Conservation (phyloP, 116 monocot species). For the Iris pallida region DNA sequence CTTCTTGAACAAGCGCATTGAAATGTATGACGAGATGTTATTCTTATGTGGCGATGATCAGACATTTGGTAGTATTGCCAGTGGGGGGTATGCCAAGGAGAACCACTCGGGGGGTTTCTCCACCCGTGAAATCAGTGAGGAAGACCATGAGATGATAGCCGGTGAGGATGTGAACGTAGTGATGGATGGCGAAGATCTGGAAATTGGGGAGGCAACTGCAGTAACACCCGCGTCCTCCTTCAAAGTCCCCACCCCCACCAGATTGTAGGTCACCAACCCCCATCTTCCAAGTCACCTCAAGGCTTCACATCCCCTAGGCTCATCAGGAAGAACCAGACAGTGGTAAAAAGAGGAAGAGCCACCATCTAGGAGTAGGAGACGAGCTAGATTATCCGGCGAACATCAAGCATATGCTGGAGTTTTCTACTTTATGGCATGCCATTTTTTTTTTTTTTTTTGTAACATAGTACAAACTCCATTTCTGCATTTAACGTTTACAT, state of each 20-base stretch:
- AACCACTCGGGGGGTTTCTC: background rate
- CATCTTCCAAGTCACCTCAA: conserved; percentile 12
- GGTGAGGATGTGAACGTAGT: conserved; percentile 17
- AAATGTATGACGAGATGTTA: conserved; percentile 17
- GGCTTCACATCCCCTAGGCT: conserved; percentile 16
- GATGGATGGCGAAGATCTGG: conserved; percentile 19
- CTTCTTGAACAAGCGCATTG: conserved; percentile 27
- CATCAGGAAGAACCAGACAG: conserved; percentile 13
- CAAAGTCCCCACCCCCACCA: too few species aligned
- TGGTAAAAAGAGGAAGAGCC: conserved; percentile 9
- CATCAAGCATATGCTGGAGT: too few species aligned
- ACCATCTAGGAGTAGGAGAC: conserved; percentile 8
- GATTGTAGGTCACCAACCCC: background rate
- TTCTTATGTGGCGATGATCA: conserved; percentile 4
- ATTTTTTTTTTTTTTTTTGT: too few species aligned
- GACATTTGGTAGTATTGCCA: background rate
- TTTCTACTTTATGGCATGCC: too few species aligned
- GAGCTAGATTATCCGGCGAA: conserved; percentile 13
- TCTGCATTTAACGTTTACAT: too few species aligned
- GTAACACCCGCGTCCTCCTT: conserved; percentile 2
- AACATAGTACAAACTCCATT: too few species aligned
- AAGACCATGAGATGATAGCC: background rate
- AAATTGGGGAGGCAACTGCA: conserved; percentile 14
- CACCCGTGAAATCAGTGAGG: background rate
- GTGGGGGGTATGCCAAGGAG: conserved; percentile 3